Evolutionary conservation across 805 yeast species (phyloP).

Genomic region (Myxozyma mucilagina): DNA sequence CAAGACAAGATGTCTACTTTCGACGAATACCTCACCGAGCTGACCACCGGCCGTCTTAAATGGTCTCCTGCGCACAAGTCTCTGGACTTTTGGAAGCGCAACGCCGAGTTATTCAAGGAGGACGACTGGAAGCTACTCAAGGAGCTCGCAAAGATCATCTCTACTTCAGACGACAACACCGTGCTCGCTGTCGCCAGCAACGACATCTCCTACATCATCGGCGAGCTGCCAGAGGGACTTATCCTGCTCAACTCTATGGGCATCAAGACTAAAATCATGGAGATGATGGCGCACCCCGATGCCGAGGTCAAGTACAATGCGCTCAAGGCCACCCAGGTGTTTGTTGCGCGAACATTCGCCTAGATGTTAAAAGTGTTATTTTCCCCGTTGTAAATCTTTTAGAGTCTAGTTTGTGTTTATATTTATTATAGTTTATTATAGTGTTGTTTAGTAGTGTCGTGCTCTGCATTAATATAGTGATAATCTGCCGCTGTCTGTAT

Average conservation of each 20-base stretch:
- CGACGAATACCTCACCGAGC: slow-evolving; percentile 86
- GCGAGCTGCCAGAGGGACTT: slow-evolving; percentile 61
- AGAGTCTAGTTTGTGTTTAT: background rate
- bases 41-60: slow-evolving; percentile 70
- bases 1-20: slow-evolving; percentile 82
- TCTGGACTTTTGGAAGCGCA: slow-evolving; percentile 86
- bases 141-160: slow-evolving; percentile 50
- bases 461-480: no score
- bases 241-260: slow-evolving; percentile 55
- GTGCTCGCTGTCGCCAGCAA: slow-evolving; percentile 62
- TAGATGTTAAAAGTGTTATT: slow-evolving; percentile 3
- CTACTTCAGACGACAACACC: slow-evolving; percentile 38
- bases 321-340: slow-evolving; percentile 87
- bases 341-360: slow-evolving; percentile 75
- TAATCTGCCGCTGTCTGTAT: no score
- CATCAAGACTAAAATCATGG: slow-evolving; percentile 80
- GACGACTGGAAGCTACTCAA: slow-evolving; percentile 72
- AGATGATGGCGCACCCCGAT: slow-evolving; percentile 73
- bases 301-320: slow-evolving; percentile 93
- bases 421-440: background rate
- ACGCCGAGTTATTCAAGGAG: slow-evolving; percentile 71
- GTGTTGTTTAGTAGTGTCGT: background rate
- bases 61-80: slow-evolving; percentile 94
- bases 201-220: slow-evolving; percentile 64
- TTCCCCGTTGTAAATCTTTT: background rate